phyloP scores from a whole-genome alignment of 108 stramenopile genomes.

The Schizochytrium sp. region DNA sequence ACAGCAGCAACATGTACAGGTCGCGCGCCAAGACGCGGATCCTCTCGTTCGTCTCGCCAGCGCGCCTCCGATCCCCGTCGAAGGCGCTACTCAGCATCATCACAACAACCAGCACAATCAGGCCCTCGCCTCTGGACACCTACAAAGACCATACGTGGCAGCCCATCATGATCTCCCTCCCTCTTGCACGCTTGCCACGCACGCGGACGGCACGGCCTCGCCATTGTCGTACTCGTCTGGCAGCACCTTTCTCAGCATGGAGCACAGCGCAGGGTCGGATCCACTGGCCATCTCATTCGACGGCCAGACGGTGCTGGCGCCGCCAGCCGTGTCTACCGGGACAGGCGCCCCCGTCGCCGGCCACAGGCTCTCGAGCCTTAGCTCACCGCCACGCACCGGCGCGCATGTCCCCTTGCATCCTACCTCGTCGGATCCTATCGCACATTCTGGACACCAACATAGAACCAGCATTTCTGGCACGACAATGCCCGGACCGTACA shows the following conservation, averaged over 20 bases:
- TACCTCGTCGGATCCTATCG: too few species aligned
- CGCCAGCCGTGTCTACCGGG: too few species aligned
- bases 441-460: neutral
- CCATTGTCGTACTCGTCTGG: neutral
- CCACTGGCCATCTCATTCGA: neutral
- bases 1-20: neutral
- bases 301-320: neutral
- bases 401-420: too few species aligned
- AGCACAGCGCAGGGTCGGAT: neutral
- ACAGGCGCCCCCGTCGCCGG: too few species aligned
- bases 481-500: neutral
- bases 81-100: neutral
- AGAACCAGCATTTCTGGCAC: neutral
- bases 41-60: too few species aligned
- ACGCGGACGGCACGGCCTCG: neutral
- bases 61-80: too few species aligned
- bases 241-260: neutral
- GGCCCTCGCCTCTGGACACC: neutral
- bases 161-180: neutral
- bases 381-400: too few species aligned
- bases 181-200: neutral
- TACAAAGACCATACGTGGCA: neutral
- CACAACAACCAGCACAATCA: neutral
- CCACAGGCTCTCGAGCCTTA: too few species aligned
- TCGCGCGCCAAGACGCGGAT: too few species aligned